Percentiles rank a stretch among this genome's conserved stretches.
These are phyloP conservation scores for Gypsophila paniculata DNA, from an alignment of 179 eudicot genomes.

Conservation along the genomic window DNA sequence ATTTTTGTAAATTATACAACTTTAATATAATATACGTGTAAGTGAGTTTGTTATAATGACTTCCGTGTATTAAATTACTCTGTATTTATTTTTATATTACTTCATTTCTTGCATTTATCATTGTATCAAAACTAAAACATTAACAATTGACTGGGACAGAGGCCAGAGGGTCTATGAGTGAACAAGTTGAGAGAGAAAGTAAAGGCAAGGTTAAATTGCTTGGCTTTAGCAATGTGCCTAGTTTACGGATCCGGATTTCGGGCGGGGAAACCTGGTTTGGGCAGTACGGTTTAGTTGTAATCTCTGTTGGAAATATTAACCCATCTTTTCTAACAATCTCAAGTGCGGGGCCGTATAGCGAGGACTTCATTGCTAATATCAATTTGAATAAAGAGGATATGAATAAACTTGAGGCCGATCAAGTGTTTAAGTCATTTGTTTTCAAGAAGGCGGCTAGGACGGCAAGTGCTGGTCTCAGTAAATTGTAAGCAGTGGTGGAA, in stretches of 20 bases:
- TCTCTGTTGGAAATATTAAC: too few relatives aligned
- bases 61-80: too few relatives aligned
- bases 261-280: constrained; percentile 45
- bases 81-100: too few relatives aligned
- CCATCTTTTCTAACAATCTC: too few relatives aligned
- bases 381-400: constrained; percentile 4
- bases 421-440: background rate
- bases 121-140: too few relatives aligned
- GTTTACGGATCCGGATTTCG: constrained; percentile 36
- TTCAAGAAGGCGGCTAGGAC: background rate
- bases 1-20: too few relatives aligned
- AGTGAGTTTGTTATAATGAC: too few relatives aligned
- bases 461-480: background rate
- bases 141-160: too few relatives aligned
- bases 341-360: constrained; percentile 11
- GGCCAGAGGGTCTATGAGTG: too few relatives aligned
- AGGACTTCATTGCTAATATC: constrained; percentile 9
- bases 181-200: background rate
- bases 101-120: too few relatives aligned
- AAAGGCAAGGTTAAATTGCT: constrained; percentile 26
- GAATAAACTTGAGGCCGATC: constrained; percentile 14
- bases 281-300: constrained; percentile 12
- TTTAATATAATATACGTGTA: too few relatives aligned
- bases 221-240: constrained; percentile 30
- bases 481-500: too few relatives aligned